Base-by-base conservation (phyloP, 1,139 yeast genomes). In the Eremothecium sinecaudum region DNA sequence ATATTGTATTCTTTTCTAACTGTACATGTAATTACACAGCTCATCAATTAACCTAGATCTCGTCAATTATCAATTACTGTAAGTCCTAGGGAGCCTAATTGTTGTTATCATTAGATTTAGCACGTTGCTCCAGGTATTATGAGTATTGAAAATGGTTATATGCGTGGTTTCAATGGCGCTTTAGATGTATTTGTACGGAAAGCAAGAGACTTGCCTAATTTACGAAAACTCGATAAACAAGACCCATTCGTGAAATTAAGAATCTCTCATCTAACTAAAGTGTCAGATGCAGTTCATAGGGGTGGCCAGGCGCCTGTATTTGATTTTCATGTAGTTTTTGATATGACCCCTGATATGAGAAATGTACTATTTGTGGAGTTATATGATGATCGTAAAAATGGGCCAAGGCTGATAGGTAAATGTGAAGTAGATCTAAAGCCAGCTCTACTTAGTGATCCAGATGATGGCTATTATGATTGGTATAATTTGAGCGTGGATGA, bases 281-380 rank as follows among this genome's bases (percentile, higher is more conserved):
- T 80, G 45, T 82, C 94, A 0, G 75, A 75, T 18, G 66, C 82
- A 0, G 74, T 79, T 40, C 71, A 72, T 43, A 62, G 96, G 45
- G 96, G 94, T 1, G 96, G 96, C 1, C 96, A 86, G 54, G 79
- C 83, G 2, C 96, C 96, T 0, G 73, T 68, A 28, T 86, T 94
- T 83, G 79, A 82, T 41, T 79, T 77, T 45, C 87, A 82, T 46
- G 67, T 78, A 31, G 66, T 90, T 45, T 84, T 81, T 57, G 68
- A 71, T 26, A 50, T 80, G 24, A 66, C 75, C 2, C 66, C 80
- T 15, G 80, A 78, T 29, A 67, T 81, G 18, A 71, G 66, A 37
- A 81, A 86, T 1, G 43, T 67, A 1, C 57, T 90, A 58, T 74
- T 74, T 43, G 62, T 90, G 1, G 84, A 83, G 33, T 77, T 84